Conservation (phyloP, 345 rosid genomes). For the Excoecaria agallocha region DNA sequence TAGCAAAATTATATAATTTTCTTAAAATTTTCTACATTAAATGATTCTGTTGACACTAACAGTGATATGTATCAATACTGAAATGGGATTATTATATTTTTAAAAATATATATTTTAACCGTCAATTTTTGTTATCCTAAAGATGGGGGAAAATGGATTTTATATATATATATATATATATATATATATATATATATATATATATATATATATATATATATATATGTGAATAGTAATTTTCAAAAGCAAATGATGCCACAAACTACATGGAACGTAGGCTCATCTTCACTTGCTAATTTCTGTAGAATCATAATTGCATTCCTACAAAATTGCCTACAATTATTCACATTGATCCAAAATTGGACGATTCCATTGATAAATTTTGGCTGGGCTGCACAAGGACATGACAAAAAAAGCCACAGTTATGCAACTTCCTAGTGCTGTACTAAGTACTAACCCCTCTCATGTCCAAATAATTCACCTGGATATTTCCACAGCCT, state of each 20-base stretch:
- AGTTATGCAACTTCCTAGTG: conserved; percentile 4
- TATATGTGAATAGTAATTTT: too few relatives aligned
- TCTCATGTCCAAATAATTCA: neutral
- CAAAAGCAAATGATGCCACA: too few relatives aligned
- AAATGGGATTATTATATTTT: too few relatives aligned
- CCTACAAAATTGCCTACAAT: neutral
- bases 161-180: too few relatives aligned
- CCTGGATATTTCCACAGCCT: neutral
- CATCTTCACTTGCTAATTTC: neutral
- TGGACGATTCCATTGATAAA: conserved; percentile 3
- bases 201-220: too few relatives aligned
- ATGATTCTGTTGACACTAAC: neutral
- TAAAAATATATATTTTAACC: too few relatives aligned
- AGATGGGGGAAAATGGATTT: too few relatives aligned
- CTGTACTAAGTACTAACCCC: too few relatives aligned
- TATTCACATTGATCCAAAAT: neutral
- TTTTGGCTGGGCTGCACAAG: neutral
- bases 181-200: too few relatives aligned
- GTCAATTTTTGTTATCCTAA: too few relatives aligned
- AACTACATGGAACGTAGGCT: too few relatives aligned
- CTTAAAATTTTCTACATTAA: neutral
- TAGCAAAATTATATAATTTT: neutral
- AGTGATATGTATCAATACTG: too few relatives aligned
- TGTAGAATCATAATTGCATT: neutral
- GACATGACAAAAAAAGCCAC: conserved; percentile 1